phyloP scores from a whole-genome alignment of 164 flowering plant species.

The Stephania cephalantha region DNA sequence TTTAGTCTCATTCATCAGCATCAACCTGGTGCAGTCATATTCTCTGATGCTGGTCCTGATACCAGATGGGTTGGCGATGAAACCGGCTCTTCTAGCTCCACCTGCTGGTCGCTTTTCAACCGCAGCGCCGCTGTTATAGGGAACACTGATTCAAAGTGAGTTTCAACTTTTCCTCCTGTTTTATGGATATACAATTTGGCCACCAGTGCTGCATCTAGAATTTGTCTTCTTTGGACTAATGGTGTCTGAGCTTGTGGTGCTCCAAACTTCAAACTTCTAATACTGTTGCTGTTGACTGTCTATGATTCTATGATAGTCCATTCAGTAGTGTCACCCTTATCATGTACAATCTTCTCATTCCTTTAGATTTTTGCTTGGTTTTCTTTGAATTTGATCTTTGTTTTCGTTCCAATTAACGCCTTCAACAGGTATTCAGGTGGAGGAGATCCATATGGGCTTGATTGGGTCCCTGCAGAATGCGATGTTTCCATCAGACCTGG shows the following conservation, averaged over 20 bases:
- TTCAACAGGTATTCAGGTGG: conserved; percentile 45
- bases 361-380: not conserved
- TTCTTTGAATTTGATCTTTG: not conserved
- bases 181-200: not conserved
- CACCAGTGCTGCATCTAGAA: too few relatives aligned
- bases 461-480: conserved; percentile 97
- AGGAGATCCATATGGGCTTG: conserved; percentile 75
- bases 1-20: conserved; percentile 80
- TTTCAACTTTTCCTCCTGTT: conserved; percentile 3
- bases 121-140: conserved; percentile 58
- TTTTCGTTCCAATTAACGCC: not conserved
- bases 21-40: conserved; percentile 80
- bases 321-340: not conserved
- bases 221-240: too few relatives aligned
- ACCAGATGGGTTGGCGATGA: conserved; percentile 91
- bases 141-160: conserved; percentile 55
- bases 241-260: too few relatives aligned
- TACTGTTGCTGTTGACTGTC: not conserved
- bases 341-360: not conserved
- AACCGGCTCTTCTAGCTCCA: conserved; percentile 66
- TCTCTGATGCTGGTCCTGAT: conserved; percentile 98
- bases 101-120: conserved; percentile 96
- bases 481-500: conserved; percentile 97
- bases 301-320: not conserved
- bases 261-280: too few relatives aligned